Percentiles rank a stretch among this genome's conserved stretches.
These are phyloP conservation scores for Alternaria longipes DNA, from an alignment of 2,329 filamentous ascomycete species.

Conservation along the genomic window DNA sequence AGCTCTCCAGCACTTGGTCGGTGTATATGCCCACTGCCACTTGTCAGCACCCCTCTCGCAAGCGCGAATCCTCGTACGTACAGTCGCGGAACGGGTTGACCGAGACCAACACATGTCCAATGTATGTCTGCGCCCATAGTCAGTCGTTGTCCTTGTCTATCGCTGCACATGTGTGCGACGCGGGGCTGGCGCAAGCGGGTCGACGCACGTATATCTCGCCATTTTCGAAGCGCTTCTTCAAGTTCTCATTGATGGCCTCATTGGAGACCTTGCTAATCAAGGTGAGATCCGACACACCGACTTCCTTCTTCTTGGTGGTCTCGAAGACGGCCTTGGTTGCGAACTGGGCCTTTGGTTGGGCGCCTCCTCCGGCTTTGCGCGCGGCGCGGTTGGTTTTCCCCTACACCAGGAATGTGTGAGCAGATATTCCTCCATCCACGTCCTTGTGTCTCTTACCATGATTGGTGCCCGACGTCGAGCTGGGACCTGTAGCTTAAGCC, in stretches of 20 bases:
- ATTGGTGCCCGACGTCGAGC: constrained; percentile 45
- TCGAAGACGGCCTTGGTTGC: constrained; percentile 97
- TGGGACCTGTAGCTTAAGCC: constrained; percentile 25
- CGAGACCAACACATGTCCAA: constrained; percentile 98
- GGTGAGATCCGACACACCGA: constrained; percentile 96
- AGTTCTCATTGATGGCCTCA: constrained; percentile 98
- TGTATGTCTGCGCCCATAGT: constrained; percentile 75
- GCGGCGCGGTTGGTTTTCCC: constrained; percentile 67
- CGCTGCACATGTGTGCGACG: constrained; percentile 23
- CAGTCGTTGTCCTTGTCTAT: constrained; percentile 30
- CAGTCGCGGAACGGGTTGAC: constrained; percentile 96
- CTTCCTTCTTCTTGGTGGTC: constrained; percentile 97
- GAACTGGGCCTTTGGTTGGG: constrained; percentile 65
- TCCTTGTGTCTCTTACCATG: constrained; percentile 41
- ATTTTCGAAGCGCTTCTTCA: constrained; percentile 98
- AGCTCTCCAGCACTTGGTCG: constrained; percentile 89
- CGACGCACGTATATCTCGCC: constrained; percentile 86
- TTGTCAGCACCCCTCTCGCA: constrained; percentile 48
- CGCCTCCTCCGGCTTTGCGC: constrained; percentile 59
- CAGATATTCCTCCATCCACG: constrained; percentile 9
- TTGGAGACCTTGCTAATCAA: constrained; percentile 98
- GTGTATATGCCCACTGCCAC: constrained; percentile 89
- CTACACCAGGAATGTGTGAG: constrained; percentile 47
- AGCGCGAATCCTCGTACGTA: constrained; percentile 52
- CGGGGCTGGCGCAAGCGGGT: constrained; percentile 36